Evolutionary conservation across 2,329 filamentous ascomycete genomes (phyloP), one percentile per base, ranked within the genome.

Genomic region (Exophiala dermatitidis): DNA sequence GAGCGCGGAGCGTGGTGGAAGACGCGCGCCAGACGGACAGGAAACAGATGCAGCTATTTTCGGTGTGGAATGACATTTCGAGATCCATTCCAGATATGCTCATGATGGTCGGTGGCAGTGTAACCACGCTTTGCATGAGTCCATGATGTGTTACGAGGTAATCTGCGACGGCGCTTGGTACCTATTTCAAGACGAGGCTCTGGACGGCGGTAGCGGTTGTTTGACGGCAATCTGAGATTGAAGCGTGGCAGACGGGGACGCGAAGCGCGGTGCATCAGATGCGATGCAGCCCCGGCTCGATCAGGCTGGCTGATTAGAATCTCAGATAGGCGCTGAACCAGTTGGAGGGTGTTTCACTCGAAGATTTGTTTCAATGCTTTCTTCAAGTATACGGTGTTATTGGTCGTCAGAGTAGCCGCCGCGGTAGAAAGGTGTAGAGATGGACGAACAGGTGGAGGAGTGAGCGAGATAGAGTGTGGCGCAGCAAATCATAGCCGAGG

Each of bases 1-100:
- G 36, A 54, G 51, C 52, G 50, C 46, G 56, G 55, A 48, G 50
- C 53, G 53, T 48, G 53, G 46, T 41, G 32, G 42, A 46, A 50
- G 47, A 51, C 53, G 54, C 57, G 57, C 57, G 57, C 57, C 57
- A 56, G 56, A 52, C 31, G n/a, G 46, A 46, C 53, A 19, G 54
- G 52, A 59, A 57, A 57, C 57, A 48, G 52, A 54, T 44, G 41
- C 53, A 54, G 31, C 57, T 59, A 59, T 59, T 59, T 59, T 44
- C 51, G 54, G 57, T 50, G 48, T 46, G 32, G 42, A 47, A 47
- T 45, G 42, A 50, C 30, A 43, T 34, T n/a, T 54, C n/a, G 38
- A 4, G 34, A 41, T 29, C 48, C 52, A 31, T 48, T 42, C 33
- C 38, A 38, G 37, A 43, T 30, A 41, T 37, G 34, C 42, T 34